phyloP scores from a whole-genome alignment of 768 basidiomycete genomes.

The Leucocoprinus birnbaumii region DNA sequence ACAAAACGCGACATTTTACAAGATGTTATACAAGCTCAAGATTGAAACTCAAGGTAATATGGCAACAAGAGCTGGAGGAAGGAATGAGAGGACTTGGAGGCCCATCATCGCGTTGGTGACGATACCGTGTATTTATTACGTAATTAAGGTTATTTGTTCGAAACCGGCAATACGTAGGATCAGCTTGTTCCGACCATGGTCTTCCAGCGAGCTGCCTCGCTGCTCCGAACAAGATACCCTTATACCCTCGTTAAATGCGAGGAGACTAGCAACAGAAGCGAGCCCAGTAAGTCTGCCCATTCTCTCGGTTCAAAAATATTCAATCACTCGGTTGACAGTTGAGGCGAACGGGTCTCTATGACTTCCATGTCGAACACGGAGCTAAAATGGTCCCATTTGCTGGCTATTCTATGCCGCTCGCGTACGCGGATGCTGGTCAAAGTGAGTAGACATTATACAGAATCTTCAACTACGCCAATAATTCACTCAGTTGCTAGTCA shows the following conservation, averaged over 20 bases:
- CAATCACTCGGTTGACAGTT: constrained; percentile 24
- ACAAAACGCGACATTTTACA: constrained; percentile 81
- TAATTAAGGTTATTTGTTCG: constrained; percentile 9
- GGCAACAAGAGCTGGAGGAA: not conserved
- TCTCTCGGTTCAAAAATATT: constrained; percentile 2
- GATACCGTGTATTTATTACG: constrained; percentile 6
- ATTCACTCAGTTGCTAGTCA: constrained; percentile 75
- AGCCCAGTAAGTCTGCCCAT: too few species aligned
- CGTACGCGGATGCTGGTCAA: constrained; percentile 81
- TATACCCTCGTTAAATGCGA: constrained; percentile 3
- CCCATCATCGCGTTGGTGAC: constrained; percentile 2
- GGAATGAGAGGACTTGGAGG: constrained; percentile 7
- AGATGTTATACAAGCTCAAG: too few species aligned
- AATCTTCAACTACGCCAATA: constrained; percentile 1
- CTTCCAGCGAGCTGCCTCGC: constrained; percentile 2
- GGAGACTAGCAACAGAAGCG: constrained; percentile 22
- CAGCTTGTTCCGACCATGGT: constrained; percentile 10
- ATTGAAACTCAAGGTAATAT: not conserved
- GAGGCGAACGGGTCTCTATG: constrained; percentile 76
- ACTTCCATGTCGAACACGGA: constrained; percentile 79
- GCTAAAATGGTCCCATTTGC: constrained; percentile 98
- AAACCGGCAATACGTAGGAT: not conserved
- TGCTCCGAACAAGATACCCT: constrained; percentile 1
- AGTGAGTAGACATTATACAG: constrained; percentile 33
- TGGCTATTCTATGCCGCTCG: constrained; percentile 91